phyloP scores from a whole-genome alignment of 768 basidiomycete genomes.

The Calocybe indica region DNA sequence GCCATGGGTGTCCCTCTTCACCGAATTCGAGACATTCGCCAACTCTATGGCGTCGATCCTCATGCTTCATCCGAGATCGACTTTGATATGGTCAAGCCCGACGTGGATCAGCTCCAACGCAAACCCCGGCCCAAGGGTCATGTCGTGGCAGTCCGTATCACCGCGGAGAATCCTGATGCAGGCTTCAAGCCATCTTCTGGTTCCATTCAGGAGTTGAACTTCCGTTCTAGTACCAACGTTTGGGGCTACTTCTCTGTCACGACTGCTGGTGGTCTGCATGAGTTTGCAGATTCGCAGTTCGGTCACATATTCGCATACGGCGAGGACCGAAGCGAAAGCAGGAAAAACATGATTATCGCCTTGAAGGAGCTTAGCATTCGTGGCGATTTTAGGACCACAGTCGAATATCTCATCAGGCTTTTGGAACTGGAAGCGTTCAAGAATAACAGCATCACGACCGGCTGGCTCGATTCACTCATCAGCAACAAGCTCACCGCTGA shows the following conservation, averaged over 20 bases:
- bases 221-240: slow-evolving; percentile 98
- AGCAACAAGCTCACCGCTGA: slow-evolving; percentile 97
- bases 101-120: slow-evolving; percentile 82
- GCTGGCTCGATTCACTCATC: slow-evolving; percentile 97
- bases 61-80: slow-evolving; percentile 90
- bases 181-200: slow-evolving; percentile 99
- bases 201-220: slow-evolving; percentile 95
- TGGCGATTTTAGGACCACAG: slow-evolving; percentile 97
- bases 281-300: slow-evolving; percentile 98
- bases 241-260: slow-evolving; percentile 99
- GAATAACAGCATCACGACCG: slow-evolving; percentile 96
- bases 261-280: slow-evolving; percentile 93
- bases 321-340: slow-evolving; percentile 87
- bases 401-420: slow-evolving; percentile 98
- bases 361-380: slow-evolving; percentile 98
- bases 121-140: slow-evolving; percentile 97
- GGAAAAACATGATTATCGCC: slow-evolving; percentile 99
- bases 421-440: slow-evolving; percentile 94
- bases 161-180: slow-evolving; percentile 98
- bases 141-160: slow-evolving; percentile 98
- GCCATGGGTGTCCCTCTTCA: slow-evolving; percentile 98
- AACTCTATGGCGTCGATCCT: slow-evolving; percentile 91
- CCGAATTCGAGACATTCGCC: slow-evolving; percentile 92
- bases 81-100: slow-evolving; percentile 91
- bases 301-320: slow-evolving; percentile 99